Conservation (phyloP, 225 moss, liverwort and hornwort species). For the Pseudisothecium myosuroides region DNA sequence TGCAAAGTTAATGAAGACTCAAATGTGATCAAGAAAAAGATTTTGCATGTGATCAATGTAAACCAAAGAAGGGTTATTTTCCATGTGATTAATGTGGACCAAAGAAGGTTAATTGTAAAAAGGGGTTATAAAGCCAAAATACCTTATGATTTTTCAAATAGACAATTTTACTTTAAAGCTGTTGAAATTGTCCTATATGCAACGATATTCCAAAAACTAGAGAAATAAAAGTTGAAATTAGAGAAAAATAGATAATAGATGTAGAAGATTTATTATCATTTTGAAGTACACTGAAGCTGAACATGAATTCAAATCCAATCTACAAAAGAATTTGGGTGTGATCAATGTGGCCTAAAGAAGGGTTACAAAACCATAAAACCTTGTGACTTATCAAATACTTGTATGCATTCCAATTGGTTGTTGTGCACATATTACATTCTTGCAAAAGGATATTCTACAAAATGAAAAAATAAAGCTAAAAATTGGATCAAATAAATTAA, state of each 20-base stretch:
- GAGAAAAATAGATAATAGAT: not conserved
- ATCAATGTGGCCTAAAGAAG: rapidly evolving
- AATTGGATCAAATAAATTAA: not conserved
- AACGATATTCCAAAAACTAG: not conserved
- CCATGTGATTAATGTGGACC: no score
- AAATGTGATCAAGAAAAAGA: not conserved
- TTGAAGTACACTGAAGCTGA: not conserved
- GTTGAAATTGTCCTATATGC: not conserved
- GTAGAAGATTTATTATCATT: not conserved
- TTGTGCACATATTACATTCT: rapidly evolving
- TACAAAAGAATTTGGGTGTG: not conserved
- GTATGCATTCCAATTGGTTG: rapidly evolving
- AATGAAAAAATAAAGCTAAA: not conserved
- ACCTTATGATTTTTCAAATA: not conserved
- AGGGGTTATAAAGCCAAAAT: not conserved
- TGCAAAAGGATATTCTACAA: not conserved
- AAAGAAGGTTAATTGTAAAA: not conserved
- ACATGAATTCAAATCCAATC: not conserved
- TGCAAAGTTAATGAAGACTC: not conserved
- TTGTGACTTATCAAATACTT: not conserved
- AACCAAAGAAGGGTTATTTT: not conserved
- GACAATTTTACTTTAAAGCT: rapidly evolving
- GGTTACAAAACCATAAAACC: rapidly evolving
- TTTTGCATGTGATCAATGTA: not conserved
- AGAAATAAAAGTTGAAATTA: not conserved